Evolutionary conservation across 257 asterid species (phyloP).

Genomic region (Paulownia fortunei): DNA sequence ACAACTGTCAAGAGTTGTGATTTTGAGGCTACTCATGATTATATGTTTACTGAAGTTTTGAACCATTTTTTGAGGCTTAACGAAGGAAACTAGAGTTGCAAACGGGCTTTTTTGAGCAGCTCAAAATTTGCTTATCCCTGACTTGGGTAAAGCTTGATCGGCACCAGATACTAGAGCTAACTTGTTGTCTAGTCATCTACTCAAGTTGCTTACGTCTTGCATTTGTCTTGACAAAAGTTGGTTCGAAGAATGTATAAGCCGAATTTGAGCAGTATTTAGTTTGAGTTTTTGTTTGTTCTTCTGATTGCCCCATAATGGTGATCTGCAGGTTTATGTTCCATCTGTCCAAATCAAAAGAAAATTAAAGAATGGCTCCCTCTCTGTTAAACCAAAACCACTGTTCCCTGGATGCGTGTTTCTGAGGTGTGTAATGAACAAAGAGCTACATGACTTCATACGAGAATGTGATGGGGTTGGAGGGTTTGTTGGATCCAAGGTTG

Average conservation of each 20-base stretch:
- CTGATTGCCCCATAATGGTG: slow-evolving; percentile 26
- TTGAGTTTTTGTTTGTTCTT: background rate
- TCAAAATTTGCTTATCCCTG: no score
- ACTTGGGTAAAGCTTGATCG: slow-evolving; percentile 1
- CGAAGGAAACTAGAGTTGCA: background rate
- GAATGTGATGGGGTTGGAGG: slow-evolving; percentile 90
- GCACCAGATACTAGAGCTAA: background rate
- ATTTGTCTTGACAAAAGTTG: slow-evolving; percentile 14
- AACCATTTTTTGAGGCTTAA: background rate
- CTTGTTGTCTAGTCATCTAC: background rate
- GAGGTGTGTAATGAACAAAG: slow-evolving; percentile 83
- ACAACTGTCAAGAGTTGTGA: background rate
- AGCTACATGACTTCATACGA: slow-evolving; percentile 79
- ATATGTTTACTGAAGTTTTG: slow-evolving; percentile 6
- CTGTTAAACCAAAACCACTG: slow-evolving; percentile 78
- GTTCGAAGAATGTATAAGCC: no score
- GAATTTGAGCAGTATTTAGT: background rate
- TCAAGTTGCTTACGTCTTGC: background rate
- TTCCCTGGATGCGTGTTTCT: slow-evolving; percentile 90
- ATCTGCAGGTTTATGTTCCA: slow-evolving; percentile 78
- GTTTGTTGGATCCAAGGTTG: slow-evolving; percentile 95
- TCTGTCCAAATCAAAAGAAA: slow-evolving; percentile 75
- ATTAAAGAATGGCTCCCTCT: slow-evolving; percentile 78
- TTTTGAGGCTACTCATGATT: background rate
- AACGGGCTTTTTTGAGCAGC: no score